Base-by-base conservation (phyloP, 495 filamentous ascomycete genomes). In the Pyrenopolyporus hunteri region DNA sequence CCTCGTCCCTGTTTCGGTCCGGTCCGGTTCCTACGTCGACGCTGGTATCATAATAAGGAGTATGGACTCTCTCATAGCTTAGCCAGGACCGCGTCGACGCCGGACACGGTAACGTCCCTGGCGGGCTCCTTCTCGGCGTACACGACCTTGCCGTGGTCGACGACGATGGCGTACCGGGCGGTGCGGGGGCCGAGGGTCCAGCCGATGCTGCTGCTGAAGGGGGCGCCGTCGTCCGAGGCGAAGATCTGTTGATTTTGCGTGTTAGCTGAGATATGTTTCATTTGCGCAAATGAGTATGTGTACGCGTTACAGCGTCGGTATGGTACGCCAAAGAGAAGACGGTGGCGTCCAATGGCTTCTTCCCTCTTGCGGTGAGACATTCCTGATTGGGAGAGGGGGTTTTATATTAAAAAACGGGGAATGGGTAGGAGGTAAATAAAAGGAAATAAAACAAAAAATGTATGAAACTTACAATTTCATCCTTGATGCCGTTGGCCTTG, bases 111-210 rank as follows among this genome's bases (percentile, higher is more conserved):
- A 53, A 81, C 87, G 48, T 87, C 83, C 72, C 91, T 85, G 68
- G 85, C 83, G 49, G 82, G 81, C 78, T 93, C 89, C 72, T 87
- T 86, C 76, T 90, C 90, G 44, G 93, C 91, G 76, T 97, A 97
- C 67, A 76, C 81, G 67, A 98, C 82, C 80, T 89, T 95, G 68
- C 93, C 92, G 77, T 96, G 84, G 76, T 97, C 92, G 66, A 98
- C 79, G 57, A 95, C 74, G 74, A 97, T 82, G 61, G 89, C 93
- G 73, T 90, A 98, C 46, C 93, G 82, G 54, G 83, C 83, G 42
- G 90, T 92, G 43, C 91, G 84, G 69, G 87, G 85, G 25, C 84
- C 87, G 17, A 83, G 80, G 33, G 85, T 85, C 92, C 93, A 98
- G 74, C 90, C 92, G 61, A 93, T 83, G 68, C 79, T 81, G 80